These are phyloP conservation scores for Plasmodium gallinaceum DNA, from an alignment of 169 alveolate species.

Conservation along the genomic window DNA sequence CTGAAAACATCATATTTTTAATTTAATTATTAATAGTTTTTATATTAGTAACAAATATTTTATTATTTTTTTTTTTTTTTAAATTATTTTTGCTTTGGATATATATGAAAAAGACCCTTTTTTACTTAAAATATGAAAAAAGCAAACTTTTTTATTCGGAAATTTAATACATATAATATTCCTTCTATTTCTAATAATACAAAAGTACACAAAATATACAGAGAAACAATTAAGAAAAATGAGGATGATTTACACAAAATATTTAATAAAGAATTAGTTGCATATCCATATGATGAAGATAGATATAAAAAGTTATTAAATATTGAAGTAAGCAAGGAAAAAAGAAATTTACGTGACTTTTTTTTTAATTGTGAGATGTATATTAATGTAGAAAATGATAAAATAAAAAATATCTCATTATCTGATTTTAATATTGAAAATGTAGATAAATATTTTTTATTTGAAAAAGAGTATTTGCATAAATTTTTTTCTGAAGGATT, in stretches of 20 bases:
- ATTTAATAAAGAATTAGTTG: slow-evolving; percentile 65
- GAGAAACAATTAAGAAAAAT: slow-evolving; percentile 25
- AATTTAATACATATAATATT: slow-evolving; percentile 57
- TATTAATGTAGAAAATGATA: slow-evolving; percentile 59
- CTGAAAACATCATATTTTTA: too few relatives aligned
- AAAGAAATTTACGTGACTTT: slow-evolving; percentile 39
- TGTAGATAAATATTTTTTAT: slow-evolving; percentile 50
- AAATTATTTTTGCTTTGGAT: too few relatives aligned
- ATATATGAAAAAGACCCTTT: too few relatives aligned
- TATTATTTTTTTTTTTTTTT: too few relatives aligned
- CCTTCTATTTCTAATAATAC: slow-evolving; percentile 46
- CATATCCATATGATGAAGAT: slow-evolving; percentile 73
- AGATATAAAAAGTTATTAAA: slow-evolving; percentile 53
- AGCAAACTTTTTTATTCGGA: neutral
- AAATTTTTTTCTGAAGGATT: slow-evolving; percentile 65
- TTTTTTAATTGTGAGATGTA: slow-evolving; percentile 54
- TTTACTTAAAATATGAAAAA: too few relatives aligned
- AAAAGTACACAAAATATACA: slow-evolving; percentile 54
- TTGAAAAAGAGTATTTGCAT: slow-evolving; percentile 65
- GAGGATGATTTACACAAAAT: slow-evolving; percentile 63
- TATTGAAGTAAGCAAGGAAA: slow-evolving; percentile 23
- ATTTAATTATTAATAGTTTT: too few relatives aligned
- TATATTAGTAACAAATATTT: too few relatives aligned
- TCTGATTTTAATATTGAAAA: slow-evolving; percentile 50
- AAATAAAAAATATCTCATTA: slow-evolving; percentile 14